Conservation (phyloP, 2,329 filamentous ascomycete species). For the Colletotrichum filicis region DNA sequence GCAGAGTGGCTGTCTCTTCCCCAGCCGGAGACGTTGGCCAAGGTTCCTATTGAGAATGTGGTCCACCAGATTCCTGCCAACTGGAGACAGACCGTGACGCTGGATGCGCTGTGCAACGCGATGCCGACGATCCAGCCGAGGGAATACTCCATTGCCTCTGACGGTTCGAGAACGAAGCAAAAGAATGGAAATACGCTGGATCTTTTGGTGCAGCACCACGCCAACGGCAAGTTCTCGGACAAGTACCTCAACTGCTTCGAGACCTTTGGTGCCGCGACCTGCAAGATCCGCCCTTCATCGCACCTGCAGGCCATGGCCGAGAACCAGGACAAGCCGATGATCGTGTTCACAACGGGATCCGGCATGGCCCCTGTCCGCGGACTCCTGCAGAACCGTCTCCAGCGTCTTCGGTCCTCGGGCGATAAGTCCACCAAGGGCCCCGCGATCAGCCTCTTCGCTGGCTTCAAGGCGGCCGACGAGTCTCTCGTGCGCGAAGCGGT, state of each 20-base stretch:
- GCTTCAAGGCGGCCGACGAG: slow-evolving; percentile 29
- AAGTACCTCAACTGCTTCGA: slow-evolving; percentile 25
- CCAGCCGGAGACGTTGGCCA: slow-evolving; percentile 4
- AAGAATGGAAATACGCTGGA: slow-evolving; percentile 18
- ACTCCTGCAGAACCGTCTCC: slow-evolving; percentile 22
- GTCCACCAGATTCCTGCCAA: slow-evolving; percentile 16
- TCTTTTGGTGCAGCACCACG: slow-evolving; percentile 22
- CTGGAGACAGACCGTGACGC: slow-evolving; percentile 14
- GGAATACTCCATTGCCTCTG: slow-evolving; percentile 30
- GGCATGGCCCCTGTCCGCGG: slow-evolving; percentile 31
- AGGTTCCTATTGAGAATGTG: slow-evolving; percentile 21
- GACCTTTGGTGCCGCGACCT: slow-evolving; percentile 19
- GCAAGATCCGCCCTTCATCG: slow-evolving; percentile 25
- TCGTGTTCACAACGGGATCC: slow-evolving; percentile 32
- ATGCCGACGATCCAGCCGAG: slow-evolving; percentile 29
- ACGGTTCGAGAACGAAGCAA: slow-evolving; percentile 3
- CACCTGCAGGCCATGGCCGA: slow-evolving; percentile 21
- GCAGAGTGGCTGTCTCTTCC: slow-evolving; percentile 2
- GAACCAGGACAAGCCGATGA: slow-evolving; percentile 17
- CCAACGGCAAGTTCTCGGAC: slow-evolving; percentile 23
- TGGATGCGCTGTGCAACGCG: slow-evolving; percentile 15
- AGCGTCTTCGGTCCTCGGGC: background rate
- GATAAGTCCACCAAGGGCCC: background rate
- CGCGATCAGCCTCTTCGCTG: slow-evolving; percentile 30
- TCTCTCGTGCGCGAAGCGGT: slow-evolving; percentile 28